Evolutionary conservation across 192 early-diverging fungal species (phyloP), one percentile per base, ranked within the genome.

Genomic region (Polychytrium aggregatum): DNA sequence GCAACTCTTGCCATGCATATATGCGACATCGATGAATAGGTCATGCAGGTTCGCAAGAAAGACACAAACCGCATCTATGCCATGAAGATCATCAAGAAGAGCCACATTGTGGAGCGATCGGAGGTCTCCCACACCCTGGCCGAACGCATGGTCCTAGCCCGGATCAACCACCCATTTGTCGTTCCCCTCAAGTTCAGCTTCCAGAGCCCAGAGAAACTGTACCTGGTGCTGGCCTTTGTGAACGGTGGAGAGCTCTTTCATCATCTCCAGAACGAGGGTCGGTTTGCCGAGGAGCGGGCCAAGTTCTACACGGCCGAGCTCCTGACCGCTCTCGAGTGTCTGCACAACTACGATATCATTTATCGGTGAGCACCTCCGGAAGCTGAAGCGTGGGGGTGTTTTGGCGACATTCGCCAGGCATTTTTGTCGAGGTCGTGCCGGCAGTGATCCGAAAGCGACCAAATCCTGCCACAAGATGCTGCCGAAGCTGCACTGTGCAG

Each of bases 91-190:
- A 68, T 97, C 25, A 78, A 78, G 30, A 98, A 98, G 68, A 81
- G 83, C 27, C 83, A 94, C 63, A 93, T 97, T 52, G 86, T 98
- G 24, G 86, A 89, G 41, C 79, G 88, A 18, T 81, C 82, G 0
- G 89, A 98, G 61, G 87, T 98, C 21, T 81, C 83, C 16, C 95
- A 98, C 55, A 98, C 90, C 10, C 70, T 94, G 52, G 85, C 89
- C 22, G 93, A 98, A 60, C 76, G 87, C 48, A 90, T 81, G 20
- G 88, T 97, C 24, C 72, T 97, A 18, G 85, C 85, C 22, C 79
- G 90, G 68, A 78, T 90, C 55, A 81, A 84, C 52, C 84, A 81
- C 74, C 65, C 82, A 50, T 86, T 74, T 67, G 65, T 78, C 17
- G 59, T 76, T 14, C 35, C 59, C 25, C 50, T 79, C 30, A 67